phyloP scores from a whole-genome alignment of 768 basidiomycete species.

The Leucocoprinus leucothites region DNA sequence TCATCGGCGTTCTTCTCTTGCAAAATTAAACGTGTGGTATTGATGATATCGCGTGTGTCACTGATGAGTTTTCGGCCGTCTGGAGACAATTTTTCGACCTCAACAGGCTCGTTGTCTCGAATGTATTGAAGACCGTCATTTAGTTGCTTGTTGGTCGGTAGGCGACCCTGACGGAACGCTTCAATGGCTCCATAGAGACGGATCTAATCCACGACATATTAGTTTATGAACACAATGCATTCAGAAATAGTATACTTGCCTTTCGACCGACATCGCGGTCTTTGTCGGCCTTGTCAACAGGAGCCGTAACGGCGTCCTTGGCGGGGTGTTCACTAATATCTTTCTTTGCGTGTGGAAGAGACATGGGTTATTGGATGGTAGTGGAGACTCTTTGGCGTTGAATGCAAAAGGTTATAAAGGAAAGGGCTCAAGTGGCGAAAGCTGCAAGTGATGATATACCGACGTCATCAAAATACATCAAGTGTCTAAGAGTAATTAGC shows the following conservation, averaged over 20 bases:
- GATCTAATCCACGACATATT: conserved; percentile 36
- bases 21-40: conserved; percentile 71
- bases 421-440: too few species aligned
- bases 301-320: conserved; percentile 59
- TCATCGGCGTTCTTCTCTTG: conserved; percentile 86
- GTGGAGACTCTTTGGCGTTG: background rate
- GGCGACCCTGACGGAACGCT: conserved; percentile 75
- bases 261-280: conserved; percentile 83
- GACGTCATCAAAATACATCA: background rate
- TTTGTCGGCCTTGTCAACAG: conserved; percentile 56
- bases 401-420: too few species aligned
- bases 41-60: conserved; percentile 78
- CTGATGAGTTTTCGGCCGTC: conserved; percentile 76
- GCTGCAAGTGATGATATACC: background rate
- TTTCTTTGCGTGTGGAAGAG: conserved; percentile 59
- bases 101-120: conserved; percentile 53
- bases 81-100: conserved; percentile 62
- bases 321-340: conserved; percentile 59
- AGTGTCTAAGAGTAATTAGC: background rate
- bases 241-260: conserved; percentile 23
- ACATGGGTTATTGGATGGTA: conserved; percentile 39
- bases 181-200: conserved; percentile 78
- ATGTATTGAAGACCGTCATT: conserved; percentile 70
- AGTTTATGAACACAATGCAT: background rate
- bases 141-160: conserved; percentile 81